Evolutionary conservation across 1,139 yeast genomes (phyloP).

Genomic region (Waltiozyma sp.): DNA sequence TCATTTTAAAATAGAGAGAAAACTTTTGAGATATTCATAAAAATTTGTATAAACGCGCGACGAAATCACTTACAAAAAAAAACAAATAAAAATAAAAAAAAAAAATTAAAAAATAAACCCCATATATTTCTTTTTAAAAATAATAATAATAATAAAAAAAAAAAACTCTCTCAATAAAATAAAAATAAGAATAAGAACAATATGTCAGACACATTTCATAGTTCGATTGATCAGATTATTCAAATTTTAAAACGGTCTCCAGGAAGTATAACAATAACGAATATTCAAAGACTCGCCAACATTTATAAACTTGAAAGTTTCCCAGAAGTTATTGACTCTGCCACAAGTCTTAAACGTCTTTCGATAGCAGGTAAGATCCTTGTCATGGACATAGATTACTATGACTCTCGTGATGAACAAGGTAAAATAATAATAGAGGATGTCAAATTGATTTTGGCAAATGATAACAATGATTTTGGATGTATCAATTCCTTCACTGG

Average conservation of each 20-base stretch:
- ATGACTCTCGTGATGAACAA: constrained; percentile 4
- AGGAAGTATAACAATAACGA: constrained; percentile 14
- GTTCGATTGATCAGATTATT: constrained; percentile 10
- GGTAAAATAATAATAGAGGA: constrained; percentile 7
- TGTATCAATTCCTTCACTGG: constrained; percentile 5
- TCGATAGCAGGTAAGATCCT: constrained; percentile 19
- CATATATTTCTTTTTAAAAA: too few relatives aligned
- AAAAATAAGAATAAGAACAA: too few relatives aligned
- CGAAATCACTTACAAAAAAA: too few relatives aligned
- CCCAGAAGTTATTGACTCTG: constrained; percentile 9
- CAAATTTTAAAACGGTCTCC: constrained; percentile 13
- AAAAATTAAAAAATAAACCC: too few relatives aligned
- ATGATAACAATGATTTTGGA: constrained; percentile 14
- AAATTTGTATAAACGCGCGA: too few relatives aligned
- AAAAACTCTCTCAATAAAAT: too few relatives aligned
- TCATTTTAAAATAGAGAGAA: too few relatives aligned
- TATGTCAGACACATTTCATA: constrained; percentile 16
- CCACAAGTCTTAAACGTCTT: constrained; percentile 8
- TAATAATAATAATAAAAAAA: too few relatives aligned
- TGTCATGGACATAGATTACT: constrained; percentile 17
- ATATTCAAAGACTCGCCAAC: constrained; percentile 16
- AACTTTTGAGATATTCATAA: too few relatives aligned
- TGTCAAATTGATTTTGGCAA: constrained; percentile 13
- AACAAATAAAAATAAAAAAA: too few relatives aligned
- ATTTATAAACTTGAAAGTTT: constrained; percentile 18